Base-by-base conservation (phyloP, 441 rosid species). In the Viola pubescens region DNA sequence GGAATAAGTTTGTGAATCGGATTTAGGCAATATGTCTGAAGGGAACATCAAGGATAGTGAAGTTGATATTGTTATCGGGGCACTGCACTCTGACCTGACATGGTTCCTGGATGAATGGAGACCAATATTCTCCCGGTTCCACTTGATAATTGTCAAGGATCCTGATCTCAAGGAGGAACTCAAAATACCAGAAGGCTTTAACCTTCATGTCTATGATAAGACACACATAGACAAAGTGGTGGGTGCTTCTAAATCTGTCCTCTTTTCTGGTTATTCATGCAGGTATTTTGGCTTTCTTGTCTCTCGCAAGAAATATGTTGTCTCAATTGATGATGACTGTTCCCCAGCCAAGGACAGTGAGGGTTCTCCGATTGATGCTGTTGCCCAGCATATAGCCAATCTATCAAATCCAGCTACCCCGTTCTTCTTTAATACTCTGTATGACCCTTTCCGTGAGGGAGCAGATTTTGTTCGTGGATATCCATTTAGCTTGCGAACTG, bases 381-480 rank as follows among this genome's bases (percentile, higher is more conserved):
- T 84, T 62, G 77, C 82, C 52, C 94, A 83, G 77, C 98, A 92
- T 62, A 70, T 89, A 37, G 53, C 16, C 14, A 92, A 92, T 78
- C 85, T 92, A 26, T 50, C 77, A 38, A 67, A 76, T 38, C 97
- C 98, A 10, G 98, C 98, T 37, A 89, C 96, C 0, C 98, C 98
- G 16, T 84, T 80, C 74, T 92, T 89, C 82, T 92, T 92, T 69
- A 92, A 92, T 55, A 92, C 98, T 9, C 86, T 92, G 51, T 92
- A 89, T 4, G 98, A 92, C 61, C 97, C 98, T 59, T 89, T 59
- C 26, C 59, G 82, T 3, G 74, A 86, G 58, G 98, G 97, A 66
- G 84, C 89, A 6, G 98, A 92, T 78, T 92, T 89, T 55, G 98
- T 92, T 45, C 97, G 98, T 48, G 98, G 98, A 14, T 92, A 92